Base-by-base conservation (phyloP, 441 rosid species). In the Gossypium davidsonii region DNA sequence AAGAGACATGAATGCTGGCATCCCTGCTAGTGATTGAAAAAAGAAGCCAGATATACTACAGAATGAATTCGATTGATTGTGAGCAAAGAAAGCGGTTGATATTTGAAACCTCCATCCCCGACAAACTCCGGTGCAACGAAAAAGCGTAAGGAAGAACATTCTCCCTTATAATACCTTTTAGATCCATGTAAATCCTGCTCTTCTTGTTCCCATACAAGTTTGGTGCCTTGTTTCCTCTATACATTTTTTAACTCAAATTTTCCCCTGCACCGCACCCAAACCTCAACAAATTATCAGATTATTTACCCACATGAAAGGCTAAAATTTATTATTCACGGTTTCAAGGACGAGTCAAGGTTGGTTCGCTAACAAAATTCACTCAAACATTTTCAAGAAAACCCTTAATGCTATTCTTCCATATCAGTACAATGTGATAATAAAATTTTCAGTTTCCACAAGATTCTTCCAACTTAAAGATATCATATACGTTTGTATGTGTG, bases 81-180 rank as follows among this genome's bases (percentile, higher is more conserved):
- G 87, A 12, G 83, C 84, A 34, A 88, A 84, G 79, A 86, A 86
- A 42, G 88, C 87, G 55, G 78, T 70, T 3, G 77, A 63, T 20
- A 85, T 80, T 77, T 66, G 70, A 70, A 70, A 73, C 73, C 67
- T 84, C 89, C 89, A 88, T 0, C 83, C 89, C 17, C 80, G 81
- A 70, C 85, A 88, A 74, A 88, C 89, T 5, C 70, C 46, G 0
- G 65, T 64, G 77, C 57, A 83, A 56, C 84, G 74, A 26, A 71
- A 26, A 39, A 88, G 80, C 4, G 75, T 60, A 83, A 56, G 71
- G 82, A 67, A 88, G 89, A 20, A 81, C 83, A 44, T 75, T 74
- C 73, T 86, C 89, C 76, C 85, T 80, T 44, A 88, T 70, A 25
- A 85, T 62, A 14, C 81, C 85, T 68, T 81, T 74, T n/a, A 86